Evolutionary conservation across 495 filamentous ascomycete genomes (phyloP).

Genomic region (Sordaria brevicollis): DNA sequence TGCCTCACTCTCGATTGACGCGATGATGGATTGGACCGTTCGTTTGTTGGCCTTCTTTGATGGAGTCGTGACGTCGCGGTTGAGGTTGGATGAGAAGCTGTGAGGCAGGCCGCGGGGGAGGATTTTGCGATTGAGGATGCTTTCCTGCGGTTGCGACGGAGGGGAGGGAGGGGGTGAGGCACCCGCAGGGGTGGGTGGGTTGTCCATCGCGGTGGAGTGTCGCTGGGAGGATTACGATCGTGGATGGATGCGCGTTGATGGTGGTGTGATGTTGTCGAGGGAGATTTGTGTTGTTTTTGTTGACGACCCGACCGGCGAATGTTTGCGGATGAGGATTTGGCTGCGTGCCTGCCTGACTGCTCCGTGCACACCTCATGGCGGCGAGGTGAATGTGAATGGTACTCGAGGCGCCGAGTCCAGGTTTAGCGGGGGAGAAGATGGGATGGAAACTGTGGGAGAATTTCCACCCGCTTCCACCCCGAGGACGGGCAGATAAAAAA

Average conservation of each 20-base stretch:
- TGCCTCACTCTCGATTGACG: conserved; percentile 7
- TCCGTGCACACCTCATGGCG: background rate
- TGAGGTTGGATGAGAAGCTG: conserved; percentile 15
- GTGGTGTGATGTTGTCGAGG: background rate
- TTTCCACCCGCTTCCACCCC: background rate
- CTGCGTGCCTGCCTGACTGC: background rate
- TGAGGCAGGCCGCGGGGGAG: conserved; percentile 1
- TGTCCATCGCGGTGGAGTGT: background rate
- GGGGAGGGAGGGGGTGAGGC: background rate
- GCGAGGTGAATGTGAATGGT: background rate
- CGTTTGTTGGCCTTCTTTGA: background rate
- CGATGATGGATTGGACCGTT: conserved; percentile 11
- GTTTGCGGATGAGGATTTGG: background rate
- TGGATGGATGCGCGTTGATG: background rate
- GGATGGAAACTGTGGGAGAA: background rate
- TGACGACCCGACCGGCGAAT: too few species aligned
- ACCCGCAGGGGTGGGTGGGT: background rate
- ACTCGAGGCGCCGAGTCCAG: background rate
- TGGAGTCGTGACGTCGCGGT: background rate
- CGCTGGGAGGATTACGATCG: background rate
- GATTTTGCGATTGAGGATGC: conserved; percentile 15
- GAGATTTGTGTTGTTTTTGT: too few species aligned
- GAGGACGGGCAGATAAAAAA: background rate
- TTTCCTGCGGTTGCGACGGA: background rate
- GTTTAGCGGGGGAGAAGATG: background rate